phyloP scores from a whole-genome alignment of 306 rosid genomes.

The Mimosa pudica region DNA sequence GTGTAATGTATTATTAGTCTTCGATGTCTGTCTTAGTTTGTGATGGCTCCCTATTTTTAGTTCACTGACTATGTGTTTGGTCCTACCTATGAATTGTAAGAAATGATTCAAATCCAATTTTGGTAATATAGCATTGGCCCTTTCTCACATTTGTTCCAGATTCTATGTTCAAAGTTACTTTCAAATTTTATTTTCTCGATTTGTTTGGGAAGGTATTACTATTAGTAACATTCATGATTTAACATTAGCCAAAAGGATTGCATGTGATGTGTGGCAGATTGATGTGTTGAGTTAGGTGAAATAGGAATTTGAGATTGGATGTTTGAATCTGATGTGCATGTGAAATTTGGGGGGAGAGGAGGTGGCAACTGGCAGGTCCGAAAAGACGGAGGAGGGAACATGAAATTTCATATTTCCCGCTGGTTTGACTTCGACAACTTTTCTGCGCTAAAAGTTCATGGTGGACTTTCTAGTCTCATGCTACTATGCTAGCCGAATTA shows the following conservation, averaged over 20 bases:
- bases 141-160: not conserved
- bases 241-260: not conserved
- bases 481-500: not conserved
- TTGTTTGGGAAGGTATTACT: not conserved
- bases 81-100: conserved; percentile 41
- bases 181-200: not conserved
- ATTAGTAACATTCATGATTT: no score
- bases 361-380: not conserved
- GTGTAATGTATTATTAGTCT: conserved; percentile 32
- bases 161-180: not conserved
- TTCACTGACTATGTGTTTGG: conserved; percentile 30
- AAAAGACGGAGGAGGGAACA: conserved; percentile 35
- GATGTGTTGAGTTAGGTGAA: not conserved
- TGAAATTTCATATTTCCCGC: conserved; percentile 41
- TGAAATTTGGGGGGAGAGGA: not conserved
- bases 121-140: conserved; percentile 12
- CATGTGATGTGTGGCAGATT: not conserved
- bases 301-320: not conserved
- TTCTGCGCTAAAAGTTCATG: not conserved
- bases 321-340: not conserved
- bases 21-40: conserved; percentile 11
- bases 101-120: conserved; percentile 39
- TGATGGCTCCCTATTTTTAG: conserved; percentile 13
- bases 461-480: not conserved
- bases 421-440: not conserved